These are phyloP conservation scores for Trichoderma sp. DNA, from an alignment of 2,329 filamentous ascomycete genomes.

Conservation along the genomic window DNA sequence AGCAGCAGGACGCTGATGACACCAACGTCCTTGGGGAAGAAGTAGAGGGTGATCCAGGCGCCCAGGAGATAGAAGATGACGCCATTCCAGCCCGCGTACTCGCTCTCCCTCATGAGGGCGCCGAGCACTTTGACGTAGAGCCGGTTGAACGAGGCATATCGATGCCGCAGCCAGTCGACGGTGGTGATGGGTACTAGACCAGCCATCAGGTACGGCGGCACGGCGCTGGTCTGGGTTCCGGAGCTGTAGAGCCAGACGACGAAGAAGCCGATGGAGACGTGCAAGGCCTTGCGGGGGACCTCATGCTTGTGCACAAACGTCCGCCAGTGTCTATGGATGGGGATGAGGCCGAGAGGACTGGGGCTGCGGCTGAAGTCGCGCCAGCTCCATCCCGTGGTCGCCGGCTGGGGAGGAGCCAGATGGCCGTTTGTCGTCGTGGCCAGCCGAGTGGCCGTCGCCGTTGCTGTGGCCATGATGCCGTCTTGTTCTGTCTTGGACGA, in stretches of 20 bases:
- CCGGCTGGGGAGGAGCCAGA: conserved; percentile 64
- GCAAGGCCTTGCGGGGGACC: conserved; percentile 87
- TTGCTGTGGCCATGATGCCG: conserved; percentile 31
- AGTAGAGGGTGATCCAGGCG: conserved; percentile 79
- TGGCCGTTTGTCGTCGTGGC: conserved; percentile 56
- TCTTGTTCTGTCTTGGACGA: conserved; percentile 30
- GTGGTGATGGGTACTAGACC: conserved; percentile 80
- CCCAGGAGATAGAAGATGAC: conserved; percentile 96
- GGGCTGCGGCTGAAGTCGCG: conserved; percentile 87
- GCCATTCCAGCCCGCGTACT: conserved; percentile 91
- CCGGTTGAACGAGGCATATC: conserved; percentile 76
- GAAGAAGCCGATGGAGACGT: conserved; percentile 95
- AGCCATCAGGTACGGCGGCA: conserved; percentile 80
- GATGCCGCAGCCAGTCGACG: conserved; percentile 79
- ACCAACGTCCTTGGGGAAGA: conserved; percentile 90
- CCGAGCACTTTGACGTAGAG: conserved; percentile 83
- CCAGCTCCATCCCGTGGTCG: conserved; percentile 71
- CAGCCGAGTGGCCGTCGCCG: conserved; percentile 24
- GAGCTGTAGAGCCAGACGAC: conserved; percentile 81
- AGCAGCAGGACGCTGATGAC: conserved; percentile 86
- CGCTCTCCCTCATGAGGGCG: conserved; percentile 93
- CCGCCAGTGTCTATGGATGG: conserved; percentile 89
- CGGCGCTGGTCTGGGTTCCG: conserved; percentile 71
- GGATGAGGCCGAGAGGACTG: conserved; percentile 88
- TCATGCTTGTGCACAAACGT: conserved; percentile 95